Evolutionary conservation across 2,329 filamentous ascomycete species (phyloP), one percentile per base, ranked within the genome.

Genomic region (Aspergillus melleus): DNA sequence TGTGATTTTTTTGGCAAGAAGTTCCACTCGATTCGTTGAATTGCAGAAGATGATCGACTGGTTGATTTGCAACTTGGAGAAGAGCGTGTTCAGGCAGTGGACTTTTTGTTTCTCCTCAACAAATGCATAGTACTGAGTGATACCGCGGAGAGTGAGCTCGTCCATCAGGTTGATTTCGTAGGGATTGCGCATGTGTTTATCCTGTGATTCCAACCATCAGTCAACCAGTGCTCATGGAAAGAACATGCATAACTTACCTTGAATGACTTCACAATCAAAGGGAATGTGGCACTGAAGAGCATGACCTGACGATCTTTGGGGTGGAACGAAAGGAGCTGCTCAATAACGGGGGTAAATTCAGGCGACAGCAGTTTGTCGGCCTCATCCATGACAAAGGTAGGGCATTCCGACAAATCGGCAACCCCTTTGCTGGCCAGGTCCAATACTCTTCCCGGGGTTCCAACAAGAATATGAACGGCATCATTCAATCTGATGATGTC

Each of bases 1-100:
- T 52, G 96, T 99, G 72, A 99, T 99, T 79, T 99, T 99, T 84
- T 99, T 99, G 54, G 95, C 95, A 26, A 99, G 86, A 55, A 99
- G 84, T 79, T 99, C 95, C 62, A 99, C 95, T 66, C 95, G 91
- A 77, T 98, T 98, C 56, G 95, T 99, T 46, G 95, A 99, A 80
- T 99, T 99, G 81, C 95, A 99, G 82, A 99, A 99, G 76, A 99
- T 99, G 81, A 99, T 99, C 64, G 96, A 99, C 82, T 99, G 95
- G 80, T 99, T 99, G 81, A 99, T 99, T 79, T 99, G 94, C 16
- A 99, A 87, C 79, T 97, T 96, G 69, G 93, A 97, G 83, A 99
- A 99, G 64, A 99, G 88, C 0, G 95, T 99, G 82, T 99, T 99
- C 66, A 99, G 81, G 77, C 95, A 99, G 80, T 99, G 96, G 20